These are phyloP conservation scores for Lobosporangium transversale DNA, from an alignment of 192 early-diverging fungal species.

Conservation along the genomic window DNA sequence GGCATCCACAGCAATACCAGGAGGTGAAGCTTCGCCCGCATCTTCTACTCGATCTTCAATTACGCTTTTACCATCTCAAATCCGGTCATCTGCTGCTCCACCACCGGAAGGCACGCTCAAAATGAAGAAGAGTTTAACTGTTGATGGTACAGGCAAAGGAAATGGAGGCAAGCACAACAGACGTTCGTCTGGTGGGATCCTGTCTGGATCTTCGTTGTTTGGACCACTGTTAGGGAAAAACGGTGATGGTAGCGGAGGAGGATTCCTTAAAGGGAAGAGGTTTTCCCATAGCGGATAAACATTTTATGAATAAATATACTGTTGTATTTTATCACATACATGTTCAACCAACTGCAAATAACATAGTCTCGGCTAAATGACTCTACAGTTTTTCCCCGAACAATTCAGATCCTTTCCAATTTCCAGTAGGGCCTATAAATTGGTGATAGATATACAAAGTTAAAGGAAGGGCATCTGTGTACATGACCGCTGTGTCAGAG, in stretches of 20 bases:
- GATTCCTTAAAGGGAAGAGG: slow-evolving; percentile 14
- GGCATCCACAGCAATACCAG: neutral
- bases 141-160: slow-evolving; percentile 27
- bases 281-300: slow-evolving; percentile 22
- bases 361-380: too few species aligned
- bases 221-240: slow-evolving; percentile 22
- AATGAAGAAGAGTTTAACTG: slow-evolving; percentile 52
- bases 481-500: neutral
- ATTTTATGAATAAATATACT: too few species aligned
- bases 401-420: too few species aligned
- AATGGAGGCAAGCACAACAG: neutral
- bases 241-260: slow-evolving; percentile 8
- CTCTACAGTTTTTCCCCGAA: too few species aligned
- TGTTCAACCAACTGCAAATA: too few species aligned
- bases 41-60: neutral
- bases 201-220: slow-evolving; percentile 16
- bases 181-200: slow-evolving; percentile 27
- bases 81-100: slow-evolving; percentile 12
- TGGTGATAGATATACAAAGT: neutral
- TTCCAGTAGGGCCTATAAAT: neutral
- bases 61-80: slow-evolving; percentile 1
- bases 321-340: too few species aligned
- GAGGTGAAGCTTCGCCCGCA: neutral
- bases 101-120: slow-evolving; percentile 43
- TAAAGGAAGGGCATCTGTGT: neutral